Conservation (phyloP, 306 rosid species). For the Lablab purpureus region DNA sequence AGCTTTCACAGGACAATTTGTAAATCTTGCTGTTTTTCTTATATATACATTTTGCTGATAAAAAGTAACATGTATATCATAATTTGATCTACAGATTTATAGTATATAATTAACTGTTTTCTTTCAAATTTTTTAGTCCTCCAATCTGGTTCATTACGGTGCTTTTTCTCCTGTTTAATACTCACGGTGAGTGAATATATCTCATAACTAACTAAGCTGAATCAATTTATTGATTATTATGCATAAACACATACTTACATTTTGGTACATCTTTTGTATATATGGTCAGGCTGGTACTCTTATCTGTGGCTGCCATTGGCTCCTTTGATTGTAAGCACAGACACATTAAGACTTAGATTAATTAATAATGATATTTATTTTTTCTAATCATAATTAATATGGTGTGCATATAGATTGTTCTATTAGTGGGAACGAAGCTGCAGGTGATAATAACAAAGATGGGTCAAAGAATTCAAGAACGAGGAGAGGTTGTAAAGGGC, state of each 20-base stretch:
- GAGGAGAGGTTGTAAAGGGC: constrained; percentile 2
- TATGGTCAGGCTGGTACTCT: constrained; percentile 13
- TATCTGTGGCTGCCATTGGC: constrained; percentile 11
- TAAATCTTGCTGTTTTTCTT: no score
- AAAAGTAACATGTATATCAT: background rate
- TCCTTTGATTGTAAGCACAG: constrained; percentile 12
- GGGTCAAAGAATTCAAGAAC: constrained; percentile 11
- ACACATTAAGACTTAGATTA: background rate
- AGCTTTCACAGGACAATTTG: no score
- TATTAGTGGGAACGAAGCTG: background rate
- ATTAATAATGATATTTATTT: background rate
- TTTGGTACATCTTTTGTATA: background rate
- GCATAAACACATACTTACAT: background rate
- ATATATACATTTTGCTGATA: no score
- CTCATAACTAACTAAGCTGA: background rate
- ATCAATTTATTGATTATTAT: background rate
- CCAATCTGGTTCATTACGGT: constrained; percentile 13
- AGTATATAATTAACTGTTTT: background rate
- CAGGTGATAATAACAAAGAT: constrained; percentile 18
- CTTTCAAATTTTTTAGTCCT: background rate
- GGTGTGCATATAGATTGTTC: background rate
- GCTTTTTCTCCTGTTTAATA: background rate
- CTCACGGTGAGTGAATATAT: background rate
- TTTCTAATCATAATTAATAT: background rate
- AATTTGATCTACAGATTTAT: background rate